A percentile compares a stretch with the other conserved stretches of the same genome.
These are phyloP conservation scores for Verticillium isaacii DNA, from an alignment of 2,329 filamentous ascomycete genomes.

Conservation along the genomic window DNA sequence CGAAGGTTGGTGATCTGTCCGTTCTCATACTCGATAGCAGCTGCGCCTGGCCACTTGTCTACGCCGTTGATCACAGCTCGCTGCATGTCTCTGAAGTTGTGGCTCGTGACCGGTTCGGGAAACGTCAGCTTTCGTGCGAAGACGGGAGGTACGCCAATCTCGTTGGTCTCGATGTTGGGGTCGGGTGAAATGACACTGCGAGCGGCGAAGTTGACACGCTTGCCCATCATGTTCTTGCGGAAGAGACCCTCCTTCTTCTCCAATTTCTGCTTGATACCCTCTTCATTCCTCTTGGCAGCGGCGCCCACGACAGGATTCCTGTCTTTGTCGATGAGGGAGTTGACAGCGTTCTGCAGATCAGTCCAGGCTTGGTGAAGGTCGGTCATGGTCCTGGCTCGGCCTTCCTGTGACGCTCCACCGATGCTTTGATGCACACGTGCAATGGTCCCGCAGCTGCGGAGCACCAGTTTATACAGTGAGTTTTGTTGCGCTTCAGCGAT, in stretches of 20 bases:
- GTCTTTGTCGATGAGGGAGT: conserved; percentile 86
- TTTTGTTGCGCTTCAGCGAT: conserved; percentile 90
- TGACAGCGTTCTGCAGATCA: conserved; percentile 81
- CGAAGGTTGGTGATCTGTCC: conserved; percentile 85
- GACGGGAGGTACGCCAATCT: conserved; percentile 97
- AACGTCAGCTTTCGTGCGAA: conserved; percentile 96
- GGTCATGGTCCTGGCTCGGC: conserved; percentile 54
- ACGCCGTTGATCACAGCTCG: conserved; percentile 93
- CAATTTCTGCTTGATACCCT: conserved; percentile 94
- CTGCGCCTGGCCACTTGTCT: conserved; percentile 89
- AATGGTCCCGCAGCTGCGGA: conserved; percentile 70
- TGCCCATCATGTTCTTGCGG: conserved; percentile 99
- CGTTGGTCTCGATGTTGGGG: conserved; percentile 97
- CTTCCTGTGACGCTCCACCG: conserved; percentile 35
- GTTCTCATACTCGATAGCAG: conserved; percentile 92
- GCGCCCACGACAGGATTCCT: conserved; percentile 77
- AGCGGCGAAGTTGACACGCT: conserved; percentile 97
- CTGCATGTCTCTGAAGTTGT: conserved; percentile 94
- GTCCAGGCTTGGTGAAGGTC: conserved; percentile 80
- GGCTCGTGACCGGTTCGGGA: conserved; percentile 92
- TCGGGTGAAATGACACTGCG: conserved; percentile 97
- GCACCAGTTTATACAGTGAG: conserved; percentile 76
- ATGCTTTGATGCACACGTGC: conserved; percentile 59
- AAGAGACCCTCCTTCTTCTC: conserved; percentile 99
- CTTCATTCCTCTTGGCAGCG: conserved; percentile 74